Conservation (phyloP, 169 alveolate genomes). For the Perkinsus chesapeaki region DNA sequence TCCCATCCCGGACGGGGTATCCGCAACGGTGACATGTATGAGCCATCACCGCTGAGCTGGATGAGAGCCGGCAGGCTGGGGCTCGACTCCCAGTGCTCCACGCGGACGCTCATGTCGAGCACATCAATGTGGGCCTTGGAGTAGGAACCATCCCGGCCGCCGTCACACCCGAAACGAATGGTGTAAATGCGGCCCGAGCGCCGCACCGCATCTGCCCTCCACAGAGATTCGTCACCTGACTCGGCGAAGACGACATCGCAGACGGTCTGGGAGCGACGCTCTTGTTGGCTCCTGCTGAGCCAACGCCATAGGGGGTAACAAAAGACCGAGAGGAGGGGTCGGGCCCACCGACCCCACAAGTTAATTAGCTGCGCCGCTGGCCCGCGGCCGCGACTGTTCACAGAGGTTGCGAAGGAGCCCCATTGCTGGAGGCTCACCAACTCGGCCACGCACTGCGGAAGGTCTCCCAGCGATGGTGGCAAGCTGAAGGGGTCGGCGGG, state of each 20-base stretch:
- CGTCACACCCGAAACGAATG: not conserved
- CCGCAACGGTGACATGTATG: not conserved
- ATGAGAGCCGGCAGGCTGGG: not conserved
- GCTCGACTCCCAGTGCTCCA: not conserved
- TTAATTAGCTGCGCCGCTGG: not conserved
- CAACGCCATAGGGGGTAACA: not conserved
- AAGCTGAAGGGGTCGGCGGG: not conserved
- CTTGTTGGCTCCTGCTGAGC: too few relatives aligned
- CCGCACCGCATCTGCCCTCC: not conserved
- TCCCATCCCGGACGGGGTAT: not conserved
- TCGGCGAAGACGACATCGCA: not conserved
- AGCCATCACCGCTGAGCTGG: not conserved
- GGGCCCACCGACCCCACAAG: not conserved
- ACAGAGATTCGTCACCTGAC: not conserved
- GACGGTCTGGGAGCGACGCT: not conserved
- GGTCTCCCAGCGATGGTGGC: not conserved
- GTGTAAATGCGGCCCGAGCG: not conserved
- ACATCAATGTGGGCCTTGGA: not conserved
- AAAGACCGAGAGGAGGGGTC: not conserved
- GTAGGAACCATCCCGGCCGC: not conserved
- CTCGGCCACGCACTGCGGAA: not conserved
- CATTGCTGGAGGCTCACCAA: not conserved
- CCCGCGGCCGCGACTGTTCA: not conserved
- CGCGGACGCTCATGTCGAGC: not conserved
- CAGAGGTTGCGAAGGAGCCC: not conserved